phyloP scores from a whole-genome alignment of 1,284 basidiomycete genomes.

The Ganoderma leucocontextum region DNA sequence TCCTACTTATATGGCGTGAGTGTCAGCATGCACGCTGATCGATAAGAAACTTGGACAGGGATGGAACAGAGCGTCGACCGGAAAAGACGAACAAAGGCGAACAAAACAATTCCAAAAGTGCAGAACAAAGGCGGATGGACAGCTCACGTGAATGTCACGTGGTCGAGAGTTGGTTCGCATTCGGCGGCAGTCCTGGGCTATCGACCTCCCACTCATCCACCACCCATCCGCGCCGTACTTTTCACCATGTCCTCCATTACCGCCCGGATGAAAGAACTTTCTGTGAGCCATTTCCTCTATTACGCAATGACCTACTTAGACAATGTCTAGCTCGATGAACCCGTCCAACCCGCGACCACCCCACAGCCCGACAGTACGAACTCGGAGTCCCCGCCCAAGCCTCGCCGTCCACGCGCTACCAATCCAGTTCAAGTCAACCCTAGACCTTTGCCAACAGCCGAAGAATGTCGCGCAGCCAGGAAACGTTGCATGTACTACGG shows the following conservation, averaged over 20 bases:
- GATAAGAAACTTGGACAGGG: no score
- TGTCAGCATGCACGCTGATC: no score
- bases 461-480: neutral
- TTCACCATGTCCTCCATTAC: neutral
- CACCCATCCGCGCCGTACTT: neutral
- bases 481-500: conserved; percentile 2
- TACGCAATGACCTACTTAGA: neutral
- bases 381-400: neutral
- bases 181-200: no score
- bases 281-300: neutral
- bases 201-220: no score
- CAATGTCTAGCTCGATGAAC: neutral
- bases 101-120: no score
- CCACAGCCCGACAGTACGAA: neutral
- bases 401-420: neutral
- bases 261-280: neutral
- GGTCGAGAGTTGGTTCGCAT: no score
- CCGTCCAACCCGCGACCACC: neutral
- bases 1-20: no score
- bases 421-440: conserved; percentile 1
- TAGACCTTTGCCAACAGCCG: conserved; percentile 4
- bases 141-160: no score
- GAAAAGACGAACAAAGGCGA: no score
- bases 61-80: no score
- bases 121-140: no score